Base-by-base conservation (phyloP, 1,139 yeast genomes). In the Insectozyma bohioensis region DNA sequence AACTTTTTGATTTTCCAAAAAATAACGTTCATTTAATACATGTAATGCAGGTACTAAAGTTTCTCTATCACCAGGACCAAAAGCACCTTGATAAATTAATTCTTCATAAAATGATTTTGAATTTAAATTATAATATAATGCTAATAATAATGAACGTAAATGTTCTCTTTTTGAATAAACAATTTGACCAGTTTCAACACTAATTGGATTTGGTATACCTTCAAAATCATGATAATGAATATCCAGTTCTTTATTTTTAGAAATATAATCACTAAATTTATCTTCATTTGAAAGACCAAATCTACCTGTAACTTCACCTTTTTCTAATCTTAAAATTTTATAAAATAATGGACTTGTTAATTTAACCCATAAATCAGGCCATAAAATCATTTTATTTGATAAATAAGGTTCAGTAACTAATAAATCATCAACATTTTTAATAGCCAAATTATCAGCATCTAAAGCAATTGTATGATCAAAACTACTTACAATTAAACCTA, bases 361-460 rank as follows among this genome's bases (percentile, higher is more conserved):
- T 40, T 59, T 58, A 24, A 56, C 65, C 67, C 67, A 63, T 28
- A 55, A 42, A 40, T 63, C 67, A 1, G 70, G 71, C 70, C 71
- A 66, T 24, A 65, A 37, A 5, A 66, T 36, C 47, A 59, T 61
- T 21, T 57, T 54, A 2, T 58, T 46, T n/a, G 54, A 38, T 23
- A 54, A 34, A 38, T 48, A 64, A 2, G 61, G 57, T 26, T 54
- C 58, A 7, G 54, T 35, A 18, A 39, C 35, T 5, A 66, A 34
- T 18, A 64, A 43, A 4, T 40, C 31, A 39, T 63, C 69, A 1
- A 63, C 54, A 34, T 63, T 60, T 34, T 49, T 50, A 22, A 63
- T 45, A 1, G 70, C 62, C 39, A 63, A 47, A 38, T 54, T 60
- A 39, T 61, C 68, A 2, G 67, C 57, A 42, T 66, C 72, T 23